A percentile compares a stretch with the other conserved stretches of the same genome.
phyloP scores from a whole-genome alignment of 1,139 yeast species.

The Lodderomyces parapsilosis region DNA sequence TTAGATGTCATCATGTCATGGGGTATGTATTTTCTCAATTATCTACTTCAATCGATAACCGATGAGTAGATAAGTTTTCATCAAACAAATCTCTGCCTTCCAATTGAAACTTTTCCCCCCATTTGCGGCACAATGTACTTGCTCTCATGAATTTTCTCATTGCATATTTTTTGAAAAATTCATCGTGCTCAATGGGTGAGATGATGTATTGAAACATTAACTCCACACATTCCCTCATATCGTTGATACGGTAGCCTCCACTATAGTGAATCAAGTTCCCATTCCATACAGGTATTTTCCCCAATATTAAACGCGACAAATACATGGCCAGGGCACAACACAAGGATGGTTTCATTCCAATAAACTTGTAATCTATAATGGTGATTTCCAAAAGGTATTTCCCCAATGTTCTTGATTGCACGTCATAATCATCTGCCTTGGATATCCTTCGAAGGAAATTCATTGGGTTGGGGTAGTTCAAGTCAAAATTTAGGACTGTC shows the following conservation, averaged over 20 bases:
- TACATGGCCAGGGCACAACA: slow-evolving; percentile 94
- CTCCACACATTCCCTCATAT: slow-evolving; percentile 69
- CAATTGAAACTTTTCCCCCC: slow-evolving; percentile 70
- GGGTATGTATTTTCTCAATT: background rate
- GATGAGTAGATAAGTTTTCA: slow-evolving; percentile 16
- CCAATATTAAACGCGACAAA: slow-evolving; percentile 75
- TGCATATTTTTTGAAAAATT: slow-evolving; percentile 91
- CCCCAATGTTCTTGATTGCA: slow-evolving; percentile 87
- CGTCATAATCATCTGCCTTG: slow-evolving; percentile 93
- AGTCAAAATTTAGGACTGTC: slow-evolving; percentile 72
- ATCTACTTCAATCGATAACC: slow-evolving; percentile 13
- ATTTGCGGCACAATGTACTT: slow-evolving; percentile 80
- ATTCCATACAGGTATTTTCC: slow-evolving; percentile 71
- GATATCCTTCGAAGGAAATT: slow-evolving; percentile 89
- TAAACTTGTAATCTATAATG: slow-evolving; percentile 75
- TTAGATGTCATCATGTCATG: background rate
- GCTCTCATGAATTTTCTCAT: slow-evolving; percentile 91
- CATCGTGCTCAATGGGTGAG: slow-evolving; percentile 87
- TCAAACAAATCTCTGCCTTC: slow-evolving; percentile 33
- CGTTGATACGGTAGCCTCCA: slow-evolving; percentile 82
- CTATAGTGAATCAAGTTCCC: slow-evolving; percentile 85
- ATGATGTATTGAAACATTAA: slow-evolving; percentile 76
- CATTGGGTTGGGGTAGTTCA: slow-evolving; percentile 92
- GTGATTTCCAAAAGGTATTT: slow-evolving; percentile 84
- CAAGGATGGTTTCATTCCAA: slow-evolving; percentile 76